Evolutionary conservation across 2,329 filamentous ascomycete species (phyloP).

Genomic region (Epichloe sp.): DNA sequence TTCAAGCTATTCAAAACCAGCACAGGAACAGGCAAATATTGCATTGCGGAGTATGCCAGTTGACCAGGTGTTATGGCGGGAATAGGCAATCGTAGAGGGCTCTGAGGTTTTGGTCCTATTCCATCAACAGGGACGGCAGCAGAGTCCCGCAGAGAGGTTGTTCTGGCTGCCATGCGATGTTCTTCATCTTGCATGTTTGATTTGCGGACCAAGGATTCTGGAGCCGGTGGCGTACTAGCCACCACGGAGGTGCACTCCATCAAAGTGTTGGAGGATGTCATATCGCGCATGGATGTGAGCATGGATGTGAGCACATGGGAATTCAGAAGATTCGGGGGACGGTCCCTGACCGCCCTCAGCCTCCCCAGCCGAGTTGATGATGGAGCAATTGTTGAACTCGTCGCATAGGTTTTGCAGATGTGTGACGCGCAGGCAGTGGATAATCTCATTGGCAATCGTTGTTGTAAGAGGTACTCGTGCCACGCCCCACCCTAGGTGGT

Average conservation of each 20-base stretch:
- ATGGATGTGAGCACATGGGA: constrained; percentile 11
- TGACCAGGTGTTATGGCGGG: constrained; percentile 36
- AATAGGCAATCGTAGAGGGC: constrained; percentile 28
- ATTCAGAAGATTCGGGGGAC: constrained; percentile 1
- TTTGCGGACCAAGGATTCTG: neutral
- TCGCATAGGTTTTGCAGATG: neutral
- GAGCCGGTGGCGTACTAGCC: constrained; percentile 11
- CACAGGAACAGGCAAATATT: constrained; percentile 61
- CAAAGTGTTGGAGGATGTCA: constrained; percentile 19
- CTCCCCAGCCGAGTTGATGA: neutral
- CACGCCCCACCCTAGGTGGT: too few species aligned
- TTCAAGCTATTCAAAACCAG: constrained; percentile 56
- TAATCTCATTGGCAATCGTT: neutral
- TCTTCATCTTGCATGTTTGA: constrained; percentile 12
- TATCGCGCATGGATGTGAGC: constrained; percentile 14
- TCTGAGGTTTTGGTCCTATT: constrained; percentile 23
- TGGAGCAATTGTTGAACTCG: neutral
- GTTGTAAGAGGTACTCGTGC: too few species aligned
- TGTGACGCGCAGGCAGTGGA: neutral
- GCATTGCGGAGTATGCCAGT: constrained; percentile 54
- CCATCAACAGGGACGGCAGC: constrained; percentile 9
- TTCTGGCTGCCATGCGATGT: constrained; percentile 13
- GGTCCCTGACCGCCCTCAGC: constrained; percentile 2
- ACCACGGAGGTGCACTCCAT: constrained; percentile 17
- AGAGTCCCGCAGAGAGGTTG: constrained; percentile 24